A percentile compares a stretch with the other conserved stretches of the same genome.
These are phyloP conservation scores for Furcasterigmium furcatum DNA, from an alignment of 2,329 filamentous ascomycete species.

Conservation along the genomic window DNA sequence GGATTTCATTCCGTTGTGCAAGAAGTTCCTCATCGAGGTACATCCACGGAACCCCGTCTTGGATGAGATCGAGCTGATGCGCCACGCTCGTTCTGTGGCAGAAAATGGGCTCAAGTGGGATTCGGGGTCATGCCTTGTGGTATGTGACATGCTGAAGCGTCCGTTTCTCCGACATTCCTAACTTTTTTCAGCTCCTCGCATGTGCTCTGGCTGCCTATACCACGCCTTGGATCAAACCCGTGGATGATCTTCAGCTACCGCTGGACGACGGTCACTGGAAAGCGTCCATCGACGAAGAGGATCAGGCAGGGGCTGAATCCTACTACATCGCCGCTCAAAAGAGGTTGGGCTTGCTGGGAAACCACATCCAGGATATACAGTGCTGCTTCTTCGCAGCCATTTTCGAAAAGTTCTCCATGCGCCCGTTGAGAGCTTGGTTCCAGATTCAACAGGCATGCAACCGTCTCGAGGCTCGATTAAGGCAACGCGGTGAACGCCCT, in stretches of 20 bases:
- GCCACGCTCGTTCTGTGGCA: conserved; percentile 3
- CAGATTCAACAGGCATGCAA: conserved; percentile 16
- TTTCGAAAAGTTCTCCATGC: conserved; percentile 16
- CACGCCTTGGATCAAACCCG: conserved; percentile 3
- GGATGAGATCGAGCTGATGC: conserved; percentile 13
- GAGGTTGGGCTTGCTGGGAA: conserved; percentile 15
- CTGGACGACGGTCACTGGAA: background rate
- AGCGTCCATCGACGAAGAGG: conserved; percentile 5
- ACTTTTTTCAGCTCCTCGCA: conserved; percentile 8
- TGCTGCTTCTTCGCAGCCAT: conserved; percentile 17
- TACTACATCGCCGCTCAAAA: conserved; percentile 18
- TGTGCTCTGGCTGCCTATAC: conserved; percentile 6
- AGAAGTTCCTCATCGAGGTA: conserved; percentile 14
- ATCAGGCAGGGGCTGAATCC: conserved; percentile 9
- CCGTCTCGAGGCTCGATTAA: conserved; percentile 6
- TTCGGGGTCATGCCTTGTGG: conserved; percentile 16
- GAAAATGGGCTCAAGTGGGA: conserved; percentile 16
- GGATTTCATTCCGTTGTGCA: conserved; percentile 7
- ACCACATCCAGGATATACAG: conserved; percentile 18
- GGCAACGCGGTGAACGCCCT: conserved; percentile 5
- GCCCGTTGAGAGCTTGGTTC: conserved; percentile 16
- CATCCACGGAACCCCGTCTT: conserved; percentile 18
- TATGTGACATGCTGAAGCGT: conserved; percentile 6
- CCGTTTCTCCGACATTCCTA: background rate
- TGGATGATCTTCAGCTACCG: background rate